Conservation (phyloP, 2,329 filamentous ascomycete species). For the Tothia fuscella region DNA sequence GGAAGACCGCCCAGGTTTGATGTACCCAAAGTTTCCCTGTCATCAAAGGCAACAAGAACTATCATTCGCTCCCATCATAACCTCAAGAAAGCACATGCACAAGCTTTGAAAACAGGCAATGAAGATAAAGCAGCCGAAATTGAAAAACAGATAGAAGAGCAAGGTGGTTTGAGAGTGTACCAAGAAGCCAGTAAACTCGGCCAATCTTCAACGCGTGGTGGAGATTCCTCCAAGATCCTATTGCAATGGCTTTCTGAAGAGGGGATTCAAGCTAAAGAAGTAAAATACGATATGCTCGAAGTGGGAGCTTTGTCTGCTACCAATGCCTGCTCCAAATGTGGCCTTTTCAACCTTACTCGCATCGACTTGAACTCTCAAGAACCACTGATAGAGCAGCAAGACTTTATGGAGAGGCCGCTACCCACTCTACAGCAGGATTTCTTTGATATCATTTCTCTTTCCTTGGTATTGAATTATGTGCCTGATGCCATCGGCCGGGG, state of each 20-base stretch:
- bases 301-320: slow-evolving; percentile 74
- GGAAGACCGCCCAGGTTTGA: slow-evolving; percentile 33
- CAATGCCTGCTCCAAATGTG: slow-evolving; percentile 71
- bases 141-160: slow-evolving; percentile 38
- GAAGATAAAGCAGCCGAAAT: slow-evolving; percentile 29
- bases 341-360: slow-evolving; percentile 59
- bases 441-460: slow-evolving; percentile 87
- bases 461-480: slow-evolving; percentile 88
- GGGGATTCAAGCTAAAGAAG: slow-evolving; percentile 11
- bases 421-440: slow-evolving; percentile 45
- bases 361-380: slow-evolving; percentile 89
- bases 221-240: slow-evolving; percentile 50
- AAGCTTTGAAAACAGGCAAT: slow-evolving; percentile 36
- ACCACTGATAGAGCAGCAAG: slow-evolving; percentile 69
- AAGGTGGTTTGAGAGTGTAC: slow-evolving; percentile 48
- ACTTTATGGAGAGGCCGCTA: slow-evolving; percentile 83
- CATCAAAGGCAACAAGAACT: slow-evolving; percentile 44
- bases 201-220: slow-evolving; percentile 47
- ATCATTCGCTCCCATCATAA: slow-evolving; percentile 49
- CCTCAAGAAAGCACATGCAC: slow-evolving; percentile 44
- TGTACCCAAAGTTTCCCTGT: slow-evolving; percentile 31
- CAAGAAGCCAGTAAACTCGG: slow-evolving; percentile 52
- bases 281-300: slow-evolving; percentile 60
- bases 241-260: slow-evolving; percentile 43
- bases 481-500: slow-evolving; percentile 64